These are phyloP conservation scores for Orbilia ellipsospora DNA, from an alignment of 2,329 filamentous ascomycete species.

Conservation along the genomic window DNA sequence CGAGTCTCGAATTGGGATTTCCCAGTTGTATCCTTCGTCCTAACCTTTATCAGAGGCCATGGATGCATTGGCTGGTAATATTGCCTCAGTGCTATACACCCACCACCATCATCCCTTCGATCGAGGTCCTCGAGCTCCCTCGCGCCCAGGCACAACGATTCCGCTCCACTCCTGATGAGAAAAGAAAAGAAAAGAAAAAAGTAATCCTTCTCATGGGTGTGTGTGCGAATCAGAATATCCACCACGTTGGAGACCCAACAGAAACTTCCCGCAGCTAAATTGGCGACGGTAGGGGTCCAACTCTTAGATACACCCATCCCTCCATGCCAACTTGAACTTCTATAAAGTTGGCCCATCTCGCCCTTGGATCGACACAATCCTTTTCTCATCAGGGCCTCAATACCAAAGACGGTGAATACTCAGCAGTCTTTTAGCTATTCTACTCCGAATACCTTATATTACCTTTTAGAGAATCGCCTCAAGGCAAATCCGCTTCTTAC, in stretches of 20 bases:
- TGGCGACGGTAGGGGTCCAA: constrained; percentile 28
- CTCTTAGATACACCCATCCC: constrained; percentile 5
- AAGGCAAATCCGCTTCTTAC: constrained; percentile 26
- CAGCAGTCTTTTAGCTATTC: constrained; percentile 46
- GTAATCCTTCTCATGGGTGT: no score
- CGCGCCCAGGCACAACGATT: no score
- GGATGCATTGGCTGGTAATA: constrained; percentile 34
- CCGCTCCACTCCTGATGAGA: no score
- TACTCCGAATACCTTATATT: constrained; percentile 11
- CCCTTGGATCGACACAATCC: constrained; percentile 45
- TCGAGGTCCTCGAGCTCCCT: not conserved
- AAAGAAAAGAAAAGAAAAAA: no score
- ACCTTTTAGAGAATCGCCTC: constrained; percentile 40
- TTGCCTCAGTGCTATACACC: constrained; percentile 28
- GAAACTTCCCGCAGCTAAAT: constrained; percentile 43
- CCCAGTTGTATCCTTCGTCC: not conserved
- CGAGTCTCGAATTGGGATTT: constrained; percentile 4
- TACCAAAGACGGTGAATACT: constrained; percentile 7
- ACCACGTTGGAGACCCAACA: constrained; percentile 43
- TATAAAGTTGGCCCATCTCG: constrained; percentile 43
- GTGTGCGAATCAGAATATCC: constrained; percentile 22
- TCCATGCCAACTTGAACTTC: constrained; percentile 16
- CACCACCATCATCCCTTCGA: not conserved
- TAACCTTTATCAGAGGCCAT: constrained; percentile 5
- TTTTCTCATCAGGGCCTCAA: constrained; percentile 44